These are phyloP conservation scores for Pleoardoris graminearum DNA, from an alignment of 2,329 filamentous ascomycete genomes.

Conservation along the genomic window DNA sequence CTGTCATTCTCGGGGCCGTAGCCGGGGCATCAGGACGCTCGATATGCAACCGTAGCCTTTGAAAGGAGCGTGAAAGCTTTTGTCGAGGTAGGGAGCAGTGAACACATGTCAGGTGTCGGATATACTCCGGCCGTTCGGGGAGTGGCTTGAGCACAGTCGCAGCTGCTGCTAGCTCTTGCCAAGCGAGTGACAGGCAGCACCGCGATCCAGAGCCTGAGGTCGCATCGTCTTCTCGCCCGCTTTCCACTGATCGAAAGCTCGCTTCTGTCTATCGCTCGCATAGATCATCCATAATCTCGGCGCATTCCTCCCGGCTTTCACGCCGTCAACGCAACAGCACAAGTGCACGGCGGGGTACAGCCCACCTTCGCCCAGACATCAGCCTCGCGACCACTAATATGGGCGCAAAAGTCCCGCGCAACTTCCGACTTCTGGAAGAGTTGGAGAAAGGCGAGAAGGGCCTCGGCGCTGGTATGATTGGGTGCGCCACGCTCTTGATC, in stretches of 20 bases:
- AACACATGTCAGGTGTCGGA: constrained; percentile 6
- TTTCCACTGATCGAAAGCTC: not conserved
- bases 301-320: not conserved
- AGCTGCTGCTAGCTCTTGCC: constrained; percentile 1
- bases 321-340: not conserved
- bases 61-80: not conserved
- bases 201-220: not conserved
- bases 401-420: constrained; percentile 82
- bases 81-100: constrained; percentile 10
- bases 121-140: not conserved
- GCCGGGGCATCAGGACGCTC: constrained; percentile 28
- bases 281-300: not conserved
- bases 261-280: not conserved
- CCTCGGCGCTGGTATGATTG: constrained; percentile 73
- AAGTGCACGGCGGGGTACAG: constrained; percentile 37
- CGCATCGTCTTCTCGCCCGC: not conserved
- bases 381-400: constrained; percentile 45
- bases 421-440: constrained; percentile 96
- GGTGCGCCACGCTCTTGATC: not conserved
- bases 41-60: constrained; percentile 11
- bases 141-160: not conserved
- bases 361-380: constrained; percentile 29
- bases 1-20: constrained; percentile 69
- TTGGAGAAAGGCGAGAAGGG: constrained; percentile 99
- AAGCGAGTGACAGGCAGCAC: constrained; percentile 3